Evolutionary conservation across 805 yeast genomes (phyloP).

Genomic region (Suhomyces tanzawaensis): DNA sequence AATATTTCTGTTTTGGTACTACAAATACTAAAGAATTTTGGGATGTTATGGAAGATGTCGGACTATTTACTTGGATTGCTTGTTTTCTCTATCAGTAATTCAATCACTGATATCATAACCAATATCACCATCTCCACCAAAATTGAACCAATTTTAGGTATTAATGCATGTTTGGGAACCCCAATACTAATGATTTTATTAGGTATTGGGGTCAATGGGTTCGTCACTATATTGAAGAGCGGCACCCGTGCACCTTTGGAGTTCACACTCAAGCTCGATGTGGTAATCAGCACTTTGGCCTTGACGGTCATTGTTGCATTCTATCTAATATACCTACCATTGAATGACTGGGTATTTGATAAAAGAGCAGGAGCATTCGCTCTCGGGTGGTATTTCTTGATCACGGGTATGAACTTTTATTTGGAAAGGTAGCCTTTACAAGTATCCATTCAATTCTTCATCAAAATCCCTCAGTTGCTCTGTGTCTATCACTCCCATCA

Average conservation of each 20-base stretch:
- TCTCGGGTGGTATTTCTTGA: constrained; percentile 19
- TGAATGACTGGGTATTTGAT: constrained; percentile 35
- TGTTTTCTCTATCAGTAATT: constrained; percentile 49
- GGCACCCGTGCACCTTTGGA: constrained; percentile 7
- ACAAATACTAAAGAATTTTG: constrained; percentile 41
- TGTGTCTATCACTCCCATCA: not conserved
- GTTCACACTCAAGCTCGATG: constrained; percentile 22
- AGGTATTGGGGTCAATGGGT: constrained; percentile 51
- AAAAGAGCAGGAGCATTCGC: constrained; percentile 25
- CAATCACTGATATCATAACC: constrained; percentile 52
- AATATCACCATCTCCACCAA: constrained; percentile 46
- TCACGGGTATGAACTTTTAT: constrained; percentile 19
- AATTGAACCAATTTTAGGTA: constrained; percentile 36
- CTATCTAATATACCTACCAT: constrained; percentile 27
- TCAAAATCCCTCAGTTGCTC: constrained; percentile 4
- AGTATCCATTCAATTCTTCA: constrained; percentile 4
- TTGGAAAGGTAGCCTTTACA: constrained; percentile 3
- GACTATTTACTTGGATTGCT: constrained; percentile 51
- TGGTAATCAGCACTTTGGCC: constrained; percentile 24
- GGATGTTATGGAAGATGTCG: constrained; percentile 40
- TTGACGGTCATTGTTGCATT: constrained; percentile 22
- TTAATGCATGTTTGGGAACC: constrained; percentile 55
- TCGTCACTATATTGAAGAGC: constrained; percentile 5
- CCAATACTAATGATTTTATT: constrained; percentile 47
- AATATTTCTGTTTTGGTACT: constrained; percentile 24